Percentiles rank a stretch among this genome's conserved stretches.
phyloP scores from a whole-genome alignment of 2,329 filamentous ascomycete genomes.

The Cercospora brassicicola region DNA sequence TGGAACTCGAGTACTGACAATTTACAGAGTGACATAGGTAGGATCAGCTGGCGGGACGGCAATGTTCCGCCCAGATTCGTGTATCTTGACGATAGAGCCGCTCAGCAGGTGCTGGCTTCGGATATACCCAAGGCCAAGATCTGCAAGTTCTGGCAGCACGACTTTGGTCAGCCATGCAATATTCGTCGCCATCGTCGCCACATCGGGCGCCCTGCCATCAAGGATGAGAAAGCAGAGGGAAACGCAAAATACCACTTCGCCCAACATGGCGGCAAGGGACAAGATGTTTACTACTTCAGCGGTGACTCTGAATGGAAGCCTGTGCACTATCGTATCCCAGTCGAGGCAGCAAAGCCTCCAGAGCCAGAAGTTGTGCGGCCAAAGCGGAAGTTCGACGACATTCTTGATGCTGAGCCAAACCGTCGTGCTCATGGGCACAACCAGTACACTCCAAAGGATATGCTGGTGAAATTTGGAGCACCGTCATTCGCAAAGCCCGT shows the following conservation, averaged over 20 bases:
- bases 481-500: conserved; percentile 23
- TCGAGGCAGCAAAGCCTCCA: background rate
- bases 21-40: conserved; percentile 31
- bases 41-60: conserved; percentile 29
- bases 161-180: conserved; percentile 41
- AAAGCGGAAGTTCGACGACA: conserved; percentile 28
- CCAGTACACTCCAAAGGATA: conserved; percentile 34
- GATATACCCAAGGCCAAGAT: conserved; percentile 32
- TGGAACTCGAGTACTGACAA: background rate
- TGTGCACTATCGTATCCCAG: conserved; percentile 24
- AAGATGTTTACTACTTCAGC: conserved; percentile 32
- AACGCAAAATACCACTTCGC: conserved; percentile 24
- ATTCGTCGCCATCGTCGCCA: conserved; percentile 39
- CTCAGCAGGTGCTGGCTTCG: conserved; percentile 38
- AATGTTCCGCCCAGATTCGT: conserved; percentile 42
- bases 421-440: conserved; percentile 31
- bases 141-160: conserved; percentile 41
- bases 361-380: conserved; percentile 12
- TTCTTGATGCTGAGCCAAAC: conserved; percentile 20
- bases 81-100: conserved; percentile 45
- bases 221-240: conserved; percentile 19
- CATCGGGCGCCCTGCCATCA: conserved; percentile 41
- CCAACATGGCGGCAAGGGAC: conserved; percentile 20
- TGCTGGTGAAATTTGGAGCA: conserved; percentile 34
- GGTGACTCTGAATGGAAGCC: conserved; percentile 32